Percentiles rank a stretch among this genome's conserved stretches.
Conservation (phyloP, 148 eudicot species). For the Vaccinium vitisidaea region DNA sequence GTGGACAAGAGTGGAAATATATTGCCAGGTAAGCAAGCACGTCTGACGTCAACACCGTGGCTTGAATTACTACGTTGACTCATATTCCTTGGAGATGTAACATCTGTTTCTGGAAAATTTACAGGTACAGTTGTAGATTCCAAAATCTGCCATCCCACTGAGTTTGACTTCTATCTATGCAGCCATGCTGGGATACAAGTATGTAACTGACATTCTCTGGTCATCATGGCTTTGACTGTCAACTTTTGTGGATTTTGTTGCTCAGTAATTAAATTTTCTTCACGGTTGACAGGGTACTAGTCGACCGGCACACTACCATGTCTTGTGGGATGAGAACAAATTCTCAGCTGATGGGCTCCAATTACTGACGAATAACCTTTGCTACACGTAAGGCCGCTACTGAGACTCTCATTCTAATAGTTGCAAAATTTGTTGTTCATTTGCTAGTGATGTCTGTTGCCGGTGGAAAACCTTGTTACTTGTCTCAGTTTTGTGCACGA, state of each 20-base stretch:
- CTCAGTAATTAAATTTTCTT: neutral
- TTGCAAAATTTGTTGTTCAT: neutral
- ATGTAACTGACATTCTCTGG: neutral
- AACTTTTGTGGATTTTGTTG: conserved; percentile 12
- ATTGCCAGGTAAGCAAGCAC: conserved; percentile 51
- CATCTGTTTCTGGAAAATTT: neutral
- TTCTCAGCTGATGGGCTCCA: conserved; percentile 70
- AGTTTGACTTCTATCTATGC: conserved; percentile 92
- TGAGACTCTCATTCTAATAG: neutral
- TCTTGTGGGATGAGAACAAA: conserved; percentile 77
- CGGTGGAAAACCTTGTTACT: too few relatives aligned
- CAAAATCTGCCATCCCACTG: conserved; percentile 92
- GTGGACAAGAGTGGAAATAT: conserved; percentile 74
- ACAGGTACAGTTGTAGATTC: conserved; percentile 95
- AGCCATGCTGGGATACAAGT: conserved; percentile 98
- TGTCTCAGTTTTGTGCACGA: too few relatives aligned
- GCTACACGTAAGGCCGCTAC: conserved; percentile 57
- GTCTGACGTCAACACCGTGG: neutral
- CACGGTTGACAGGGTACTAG: conserved; percentile 58
- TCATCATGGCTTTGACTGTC: neutral
- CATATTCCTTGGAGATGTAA: neutral
- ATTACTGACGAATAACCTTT: conserved; percentile 68
- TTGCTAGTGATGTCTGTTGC: too few relatives aligned
- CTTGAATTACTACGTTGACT: neutral
- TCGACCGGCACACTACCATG: conserved; percentile 82